Base-by-base conservation (phyloP, 495 filamentous ascomycete genomes). In the Penicillium bovifimosum region DNA sequence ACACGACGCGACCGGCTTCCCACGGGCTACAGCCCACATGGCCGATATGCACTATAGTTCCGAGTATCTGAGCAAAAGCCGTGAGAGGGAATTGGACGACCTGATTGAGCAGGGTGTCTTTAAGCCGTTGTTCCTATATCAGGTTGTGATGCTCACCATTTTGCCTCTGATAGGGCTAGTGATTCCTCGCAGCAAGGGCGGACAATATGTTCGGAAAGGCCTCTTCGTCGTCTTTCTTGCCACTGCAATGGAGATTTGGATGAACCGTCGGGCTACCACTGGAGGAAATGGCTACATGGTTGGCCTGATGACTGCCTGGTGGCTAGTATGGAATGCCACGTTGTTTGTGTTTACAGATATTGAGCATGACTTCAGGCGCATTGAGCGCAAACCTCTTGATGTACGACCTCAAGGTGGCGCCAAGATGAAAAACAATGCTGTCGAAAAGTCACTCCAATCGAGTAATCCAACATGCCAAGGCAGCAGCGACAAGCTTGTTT, bases 271-370 rank as follows among this genome's bases (percentile, higher is more conserved):
- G 32, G 80, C 81, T 42, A 52, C 77, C 1, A 76, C 79, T 41
- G 80, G 83, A 41, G 86, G 76, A 2, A 66, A 79, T 39, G 80
- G 82, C 0, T 91, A 89, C 58, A 81, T 79, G n/a, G 69, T 81
- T 16, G 90, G 90, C 0, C 53, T 92, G 44, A 61, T 86, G 18
- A 73, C 73, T 0, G 73, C 76, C 10, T 95, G 86, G 85, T 75
- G 76, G 34, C 75, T 82, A 17, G 64, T 93, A 9, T 90, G 85
- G 86, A 71, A 65, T 47, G 67, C 75, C 11, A 76, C 76, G 0
- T 62, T 89, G 56, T 62, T 93, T 27, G 59, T 91, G 3, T 83
- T 82, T 55, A 80, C 79, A 50, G 76, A 83, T 56, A 75, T 80
- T 3, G 85, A 92, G 63, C 72, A 64, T 48, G 83, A 86, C 18